Conservation (phyloP, 192 early-diverging fungal genomes). For the Coemansia sp. region DNA sequence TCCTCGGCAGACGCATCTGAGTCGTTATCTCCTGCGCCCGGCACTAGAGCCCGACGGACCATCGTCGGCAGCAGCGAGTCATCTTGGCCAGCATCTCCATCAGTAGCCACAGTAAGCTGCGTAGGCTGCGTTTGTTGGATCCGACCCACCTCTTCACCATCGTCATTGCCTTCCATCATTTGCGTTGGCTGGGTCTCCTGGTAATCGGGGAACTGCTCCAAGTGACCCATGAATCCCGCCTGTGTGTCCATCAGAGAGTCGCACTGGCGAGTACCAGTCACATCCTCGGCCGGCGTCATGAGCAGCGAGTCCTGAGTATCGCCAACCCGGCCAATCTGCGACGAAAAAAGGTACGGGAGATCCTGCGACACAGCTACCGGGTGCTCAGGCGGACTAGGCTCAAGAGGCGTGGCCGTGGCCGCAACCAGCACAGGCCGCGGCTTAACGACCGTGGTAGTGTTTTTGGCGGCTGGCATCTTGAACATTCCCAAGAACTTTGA, state of each 20-base stretch:
- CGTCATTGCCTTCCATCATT: slow-evolving; percentile 5
- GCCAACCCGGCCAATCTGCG: slow-evolving; percentile 13
- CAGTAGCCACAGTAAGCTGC: slow-evolving; percentile 16
- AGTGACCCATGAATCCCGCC: neutral
- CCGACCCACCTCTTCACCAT: slow-evolving; percentile 4
- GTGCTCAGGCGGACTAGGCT: neutral
- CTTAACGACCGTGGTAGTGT: neutral
- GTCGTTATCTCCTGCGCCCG: neutral
- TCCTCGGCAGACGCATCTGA: neutral
- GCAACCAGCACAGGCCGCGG: neutral
- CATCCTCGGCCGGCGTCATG: slow-evolving; percentile 34
- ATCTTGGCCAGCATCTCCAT: neutral
- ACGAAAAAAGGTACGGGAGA: slow-evolving; percentile 27
- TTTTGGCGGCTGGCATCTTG: slow-evolving; percentile 32
- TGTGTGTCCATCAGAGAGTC: slow-evolving; percentile 1
- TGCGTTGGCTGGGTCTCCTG: slow-evolving; percentile 30
- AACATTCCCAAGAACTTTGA: slow-evolving; percentile 52
- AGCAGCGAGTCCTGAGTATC: slow-evolving; percentile 55
- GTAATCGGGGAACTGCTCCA: neutral
- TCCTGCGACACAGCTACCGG: slow-evolving; percentile 30
- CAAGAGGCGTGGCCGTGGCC: neutral
- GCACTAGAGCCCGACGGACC: slow-evolving; percentile 33
- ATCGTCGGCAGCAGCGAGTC: slow-evolving; percentile 19
- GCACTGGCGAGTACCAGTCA: neutral
- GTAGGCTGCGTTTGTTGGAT: slow-evolving; percentile 25